A percentile compares a stretch with the other conserved stretches of the same genome.
phyloP scores from a whole-genome alignment of 208 protist species.

The Acanthamoeba sp. region DNA sequence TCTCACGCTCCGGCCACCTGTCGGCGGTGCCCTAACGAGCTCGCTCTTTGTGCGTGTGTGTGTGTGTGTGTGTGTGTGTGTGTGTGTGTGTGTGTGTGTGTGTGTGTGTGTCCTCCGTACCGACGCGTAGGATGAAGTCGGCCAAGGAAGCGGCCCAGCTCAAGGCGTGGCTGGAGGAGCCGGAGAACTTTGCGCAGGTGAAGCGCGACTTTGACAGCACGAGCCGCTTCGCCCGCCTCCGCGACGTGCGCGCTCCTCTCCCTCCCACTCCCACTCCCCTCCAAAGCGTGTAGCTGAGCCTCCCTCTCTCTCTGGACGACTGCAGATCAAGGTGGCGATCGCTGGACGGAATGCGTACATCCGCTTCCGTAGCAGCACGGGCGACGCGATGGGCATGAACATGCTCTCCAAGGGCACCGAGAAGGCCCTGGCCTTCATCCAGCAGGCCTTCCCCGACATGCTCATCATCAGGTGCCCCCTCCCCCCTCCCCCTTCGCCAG shows the following conservation, averaged over 20 bases:
- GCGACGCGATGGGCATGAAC: slow-evolving; percentile 99
- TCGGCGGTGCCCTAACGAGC: too few species aligned
- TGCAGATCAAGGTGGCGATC: slow-evolving; percentile 89
- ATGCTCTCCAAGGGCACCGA: slow-evolving; percentile 99
- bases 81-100: not conserved
- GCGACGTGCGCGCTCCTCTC: not conserved
- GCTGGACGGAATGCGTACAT: slow-evolving; percentile 88
- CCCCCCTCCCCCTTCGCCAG: not conserved
- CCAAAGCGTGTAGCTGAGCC: not conserved
- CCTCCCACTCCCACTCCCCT: not conserved
- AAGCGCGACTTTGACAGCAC: slow-evolving; percentile 95
- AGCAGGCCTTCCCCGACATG: slow-evolving; percentile 93
- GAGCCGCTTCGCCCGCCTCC: slow-evolving; percentile 95
- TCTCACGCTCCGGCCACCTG: not conserved
- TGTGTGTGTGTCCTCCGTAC: too few species aligned
- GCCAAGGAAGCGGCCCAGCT: slow-evolving; percentile 92
- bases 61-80: too few species aligned
- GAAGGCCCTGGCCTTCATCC: slow-evolving; percentile 93
- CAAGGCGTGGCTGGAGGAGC: slow-evolving; percentile 92
- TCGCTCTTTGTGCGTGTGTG: too few species aligned
- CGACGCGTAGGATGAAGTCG: slow-evolving; percentile 82
- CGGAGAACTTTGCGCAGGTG: slow-evolving; percentile 92
- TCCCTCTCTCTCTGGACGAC: not conserved
- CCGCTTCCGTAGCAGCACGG: slow-evolving; percentile 83
- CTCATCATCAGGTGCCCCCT: slow-evolving; percentile 89